These are phyloP conservation scores for Cytospora piceicola DNA, from an alignment of 2,329 filamentous ascomycete genomes.

Conservation along the genomic window DNA sequence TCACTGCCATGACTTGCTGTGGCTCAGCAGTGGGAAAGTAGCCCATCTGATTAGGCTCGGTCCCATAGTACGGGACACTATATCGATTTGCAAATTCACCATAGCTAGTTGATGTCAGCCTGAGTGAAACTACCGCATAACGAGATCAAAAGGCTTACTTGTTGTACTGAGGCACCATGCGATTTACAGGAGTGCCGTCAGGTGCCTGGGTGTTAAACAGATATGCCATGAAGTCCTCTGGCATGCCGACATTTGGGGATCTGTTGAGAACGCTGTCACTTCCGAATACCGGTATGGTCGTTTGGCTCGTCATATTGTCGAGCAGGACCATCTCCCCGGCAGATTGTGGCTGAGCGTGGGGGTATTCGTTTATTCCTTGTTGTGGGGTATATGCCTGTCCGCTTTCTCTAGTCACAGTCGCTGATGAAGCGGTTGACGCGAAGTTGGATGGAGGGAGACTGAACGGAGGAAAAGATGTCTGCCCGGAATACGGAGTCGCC, in stretches of 20 bases:
- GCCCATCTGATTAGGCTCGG: conserved; percentile 52
- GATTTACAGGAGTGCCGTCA: conserved; percentile 56
- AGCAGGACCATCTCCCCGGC: conserved; percentile 61
- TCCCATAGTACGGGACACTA: conserved; percentile 53
- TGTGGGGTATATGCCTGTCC: conserved; percentile 41
- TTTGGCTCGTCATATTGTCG: conserved; percentile 65
- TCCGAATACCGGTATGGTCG: conserved; percentile 84
- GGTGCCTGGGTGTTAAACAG: conserved; percentile 73
- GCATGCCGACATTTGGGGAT: conserved; percentile 81
- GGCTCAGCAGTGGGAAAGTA: conserved; percentile 62
- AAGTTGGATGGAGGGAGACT: conserved; percentile 66
- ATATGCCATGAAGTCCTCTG: conserved; percentile 85
- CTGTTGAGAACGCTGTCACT: conserved; percentile 77
- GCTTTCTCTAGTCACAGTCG: conserved; percentile 42
- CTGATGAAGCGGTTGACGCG: conserved; percentile 44
- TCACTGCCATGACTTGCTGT: conserved; percentile 88
- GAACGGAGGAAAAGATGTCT: conserved; percentile 66
- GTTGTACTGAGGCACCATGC: conserved; percentile 53
- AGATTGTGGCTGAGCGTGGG: conserved; percentile 49
- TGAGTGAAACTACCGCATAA: not conserved
- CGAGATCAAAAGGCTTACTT: conserved; percentile 36
- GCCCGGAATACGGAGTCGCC: conserved; percentile 54
- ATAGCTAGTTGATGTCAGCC: conserved; percentile 49
- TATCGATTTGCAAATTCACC: conserved; percentile 55
- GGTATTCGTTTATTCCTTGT: conserved; percentile 44